Conservation (phyloP, 345 rosid species). For the Tarenaya hassleriana region DNA sequence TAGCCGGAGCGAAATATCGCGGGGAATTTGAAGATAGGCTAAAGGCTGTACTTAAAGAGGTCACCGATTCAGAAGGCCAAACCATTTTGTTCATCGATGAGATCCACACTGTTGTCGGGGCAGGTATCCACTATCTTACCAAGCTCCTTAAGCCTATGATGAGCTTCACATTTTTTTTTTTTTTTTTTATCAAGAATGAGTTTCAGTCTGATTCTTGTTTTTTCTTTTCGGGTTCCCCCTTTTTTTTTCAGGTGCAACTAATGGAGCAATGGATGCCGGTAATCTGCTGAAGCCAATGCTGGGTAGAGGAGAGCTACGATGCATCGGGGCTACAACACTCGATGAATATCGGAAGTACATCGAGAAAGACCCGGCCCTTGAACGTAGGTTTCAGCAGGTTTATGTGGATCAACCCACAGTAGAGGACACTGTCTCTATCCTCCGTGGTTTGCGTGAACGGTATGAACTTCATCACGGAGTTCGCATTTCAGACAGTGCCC, state of each 20-base stretch:
- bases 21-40: constrained; percentile 99
- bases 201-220: too few species aligned
- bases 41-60: constrained; percentile 94
- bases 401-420: constrained; percentile 96
- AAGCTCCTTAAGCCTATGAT: not conserved
- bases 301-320: constrained; percentile 93
- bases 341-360: constrained; percentile 96
- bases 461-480: constrained; percentile 99
- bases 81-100: constrained; percentile 90
- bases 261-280: constrained; percentile 99
- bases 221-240: not conserved
- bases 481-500: constrained; percentile 94
- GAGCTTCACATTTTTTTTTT: too few species aligned
- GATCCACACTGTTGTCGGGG: constrained; percentile 98
- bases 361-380: constrained; percentile 98
- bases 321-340: constrained; percentile 95
- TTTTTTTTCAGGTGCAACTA: constrained; percentile 77
- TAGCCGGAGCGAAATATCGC: constrained; percentile 96
- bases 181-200: too few species aligned
- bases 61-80: constrained; percentile 95
- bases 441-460: constrained; percentile 94
- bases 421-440: constrained; percentile 83
- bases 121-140: constrained; percentile 46
- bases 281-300: constrained; percentile 98
- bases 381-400: constrained; percentile 98